Evolutionary conservation across 352 stramenopile species (phyloP).

Genomic region (Peronospora destructor): DNA sequence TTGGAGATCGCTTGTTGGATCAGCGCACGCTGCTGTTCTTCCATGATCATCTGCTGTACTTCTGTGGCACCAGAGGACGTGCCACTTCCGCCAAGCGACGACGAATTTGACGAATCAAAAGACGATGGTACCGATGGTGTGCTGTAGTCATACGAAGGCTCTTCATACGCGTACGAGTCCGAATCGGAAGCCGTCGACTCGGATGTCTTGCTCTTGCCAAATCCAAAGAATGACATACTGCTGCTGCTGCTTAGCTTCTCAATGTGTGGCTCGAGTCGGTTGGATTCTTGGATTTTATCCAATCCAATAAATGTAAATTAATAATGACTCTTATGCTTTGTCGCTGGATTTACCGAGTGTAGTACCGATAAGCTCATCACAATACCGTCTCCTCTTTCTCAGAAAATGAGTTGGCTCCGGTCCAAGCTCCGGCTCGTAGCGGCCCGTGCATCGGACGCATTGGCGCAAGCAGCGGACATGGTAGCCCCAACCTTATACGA

Average conservation of each 20-base stretch:
- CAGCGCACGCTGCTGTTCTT: slow-evolving; percentile 83
- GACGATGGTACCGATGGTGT: slow-evolving; percentile 29
- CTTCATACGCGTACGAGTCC: slow-evolving; percentile 58
- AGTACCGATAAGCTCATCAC: not conserved
- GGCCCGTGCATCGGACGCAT: slow-evolving; percentile 55
- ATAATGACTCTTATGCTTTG: too few relatives aligned
- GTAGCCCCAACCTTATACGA: slow-evolving; percentile 78
- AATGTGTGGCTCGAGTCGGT: too few relatives aligned
- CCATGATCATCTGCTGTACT: slow-evolving; percentile 77
- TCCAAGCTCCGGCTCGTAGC: slow-evolving; percentile 74
- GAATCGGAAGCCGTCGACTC: slow-evolving; percentile 30
- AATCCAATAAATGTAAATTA: too few relatives aligned
- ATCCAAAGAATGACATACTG: slow-evolving; percentile 78
- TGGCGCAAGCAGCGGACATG: slow-evolving; percentile 74
- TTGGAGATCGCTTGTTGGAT: slow-evolving; percentile 86
- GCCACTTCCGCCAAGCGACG: slow-evolving; percentile 10
- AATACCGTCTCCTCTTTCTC: not conserved
- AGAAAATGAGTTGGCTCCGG: slow-evolving; percentile 62
- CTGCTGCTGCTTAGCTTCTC: too few relatives aligned
- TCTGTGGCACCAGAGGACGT: slow-evolving; percentile 40
- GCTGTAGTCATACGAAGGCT: slow-evolving; percentile 74
- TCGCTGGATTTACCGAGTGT: not conserved
- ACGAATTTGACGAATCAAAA: slow-evolving; percentile 34
- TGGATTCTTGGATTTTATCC: too few relatives aligned
- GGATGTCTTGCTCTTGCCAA: slow-evolving; percentile 63